These are phyloP conservation scores for Gossypium gossypioides DNA, from an alignment of 441 rosid genomes.

Conservation along the genomic window DNA sequence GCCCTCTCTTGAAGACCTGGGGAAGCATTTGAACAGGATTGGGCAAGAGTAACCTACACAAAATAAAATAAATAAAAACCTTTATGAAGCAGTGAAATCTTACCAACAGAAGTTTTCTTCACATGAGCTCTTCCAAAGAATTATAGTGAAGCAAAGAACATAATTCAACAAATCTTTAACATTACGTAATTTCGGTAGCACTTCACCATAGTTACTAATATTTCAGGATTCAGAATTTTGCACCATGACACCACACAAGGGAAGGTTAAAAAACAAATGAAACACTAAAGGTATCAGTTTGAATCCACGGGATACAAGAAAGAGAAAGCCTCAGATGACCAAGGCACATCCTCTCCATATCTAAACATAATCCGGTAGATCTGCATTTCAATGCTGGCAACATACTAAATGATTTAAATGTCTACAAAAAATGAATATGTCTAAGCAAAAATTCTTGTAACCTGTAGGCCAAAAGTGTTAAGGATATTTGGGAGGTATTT, in stretches of 20 bases:
- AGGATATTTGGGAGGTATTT: background rate
- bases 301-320: background rate
- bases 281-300: background rate
- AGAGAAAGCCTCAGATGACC: background rate
- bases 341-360: background rate
- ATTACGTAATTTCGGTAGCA: background rate
- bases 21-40: slow-evolving; percentile 79
- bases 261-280: background rate
- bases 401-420: background rate
- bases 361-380: background rate
- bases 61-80: slow-evolving; percentile 5
- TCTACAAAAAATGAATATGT: background rate
- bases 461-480: background rate
- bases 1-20: slow-evolving; percentile 99
- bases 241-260: background rate
- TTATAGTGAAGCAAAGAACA: slow-evolving; percentile 1
- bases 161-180: background rate
- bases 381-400: background rate
- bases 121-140: slow-evolving; percentile 6
- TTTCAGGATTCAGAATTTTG: background rate
- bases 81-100: slow-evolving; percentile 11
- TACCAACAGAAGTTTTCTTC: slow-evolving; percentile 4
- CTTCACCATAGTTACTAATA: background rate
- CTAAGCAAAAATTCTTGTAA: background rate
- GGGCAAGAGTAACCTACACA: slow-evolving; percentile 76